Conservation (phyloP, 2,329 filamentous ascomycete species). For the Phialophora chinensis region DNA sequence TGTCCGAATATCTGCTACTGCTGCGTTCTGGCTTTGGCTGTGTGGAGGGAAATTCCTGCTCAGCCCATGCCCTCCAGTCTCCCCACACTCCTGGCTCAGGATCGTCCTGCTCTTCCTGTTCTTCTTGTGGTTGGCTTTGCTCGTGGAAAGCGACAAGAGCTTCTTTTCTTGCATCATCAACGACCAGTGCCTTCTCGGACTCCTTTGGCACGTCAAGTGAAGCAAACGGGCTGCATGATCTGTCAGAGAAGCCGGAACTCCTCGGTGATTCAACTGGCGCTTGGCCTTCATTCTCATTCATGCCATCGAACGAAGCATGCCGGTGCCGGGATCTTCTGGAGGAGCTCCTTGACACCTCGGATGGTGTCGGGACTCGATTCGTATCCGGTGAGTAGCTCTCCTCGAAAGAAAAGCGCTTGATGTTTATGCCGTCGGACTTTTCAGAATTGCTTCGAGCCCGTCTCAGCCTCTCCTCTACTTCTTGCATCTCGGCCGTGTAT, state of each 20-base stretch:
- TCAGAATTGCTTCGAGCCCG: slow-evolving; percentile 16
- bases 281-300: background rate
- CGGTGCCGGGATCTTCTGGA: slow-evolving; percentile 2
- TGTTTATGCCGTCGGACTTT: slow-evolving; percentile 7
- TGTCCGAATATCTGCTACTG: slow-evolving; percentile 19
- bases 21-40: background rate
- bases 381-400: background rate
- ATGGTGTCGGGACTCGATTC: background rate
- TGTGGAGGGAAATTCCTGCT: slow-evolving; percentile 11
- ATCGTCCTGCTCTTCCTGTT: background rate
- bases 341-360: background rate
- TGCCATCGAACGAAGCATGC: background rate
- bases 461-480: slow-evolving; percentile 25
- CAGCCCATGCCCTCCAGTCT: slow-evolving; percentile 12
- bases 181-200: background rate
- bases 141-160: background rate
- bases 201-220: background rate
- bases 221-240: background rate
- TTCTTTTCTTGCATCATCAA: background rate
- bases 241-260: background rate
- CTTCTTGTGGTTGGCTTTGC: background rate
- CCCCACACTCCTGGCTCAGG: background rate
- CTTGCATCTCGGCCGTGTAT: slow-evolving; percentile 30
- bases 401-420: slow-evolving; percentile 25
- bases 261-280: background rate